Evolutionary conservation across 441 rosid species (phyloP).

Genomic region (Sinapis alba): DNA sequence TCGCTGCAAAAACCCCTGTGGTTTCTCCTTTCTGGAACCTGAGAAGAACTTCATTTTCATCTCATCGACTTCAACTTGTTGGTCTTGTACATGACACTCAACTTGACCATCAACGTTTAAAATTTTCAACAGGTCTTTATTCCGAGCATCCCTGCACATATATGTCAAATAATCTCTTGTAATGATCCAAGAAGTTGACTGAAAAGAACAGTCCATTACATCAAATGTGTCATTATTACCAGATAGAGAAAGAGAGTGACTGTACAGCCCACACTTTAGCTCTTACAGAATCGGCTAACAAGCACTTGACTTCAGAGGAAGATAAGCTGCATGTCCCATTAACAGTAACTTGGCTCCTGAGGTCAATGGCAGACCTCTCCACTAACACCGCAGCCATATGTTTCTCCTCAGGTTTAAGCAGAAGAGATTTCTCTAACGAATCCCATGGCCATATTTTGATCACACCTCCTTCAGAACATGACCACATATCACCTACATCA

Average conservation of each 20-base stretch:
- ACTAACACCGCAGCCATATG: slow-evolving; percentile 95
- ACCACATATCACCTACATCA: slow-evolving; percentile 89
- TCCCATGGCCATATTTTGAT: slow-evolving; percentile 98
- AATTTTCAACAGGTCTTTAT: slow-evolving; percentile 82
- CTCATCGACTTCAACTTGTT: slow-evolving; percentile 77
- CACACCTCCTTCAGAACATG: slow-evolving; percentile 85
- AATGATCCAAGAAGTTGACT: not conserved
- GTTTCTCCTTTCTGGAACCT: slow-evolving; percentile 76
- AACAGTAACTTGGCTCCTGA: slow-evolving; percentile 85
- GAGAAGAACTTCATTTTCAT: slow-evolving; percentile 76
- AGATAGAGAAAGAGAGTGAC: slow-evolving; percentile 74
- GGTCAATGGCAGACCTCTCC: slow-evolving; percentile 90
- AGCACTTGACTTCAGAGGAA: slow-evolving; percentile 78
- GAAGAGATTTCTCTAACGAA: slow-evolving; percentile 80
- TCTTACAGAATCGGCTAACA: slow-evolving; percentile 65
- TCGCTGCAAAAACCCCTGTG: slow-evolving; percentile 83
- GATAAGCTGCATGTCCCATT: slow-evolving; percentile 82
- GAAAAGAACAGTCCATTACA: not conserved
- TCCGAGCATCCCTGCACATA: slow-evolving; percentile 83
- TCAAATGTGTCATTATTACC: slow-evolving; percentile 50
- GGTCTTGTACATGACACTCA: slow-evolving; percentile 81
- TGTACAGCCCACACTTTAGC: slow-evolving; percentile 93
- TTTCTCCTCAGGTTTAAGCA: slow-evolving; percentile 80
- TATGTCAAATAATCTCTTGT: not conserved
- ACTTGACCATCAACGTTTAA: slow-evolving; percentile 85